Evolutionary conservation across 2,329 filamentous ascomycete species (phyloP), one percentile per base, ranked within the genome.

Genomic region (Aspergillus vadensis): DNA sequence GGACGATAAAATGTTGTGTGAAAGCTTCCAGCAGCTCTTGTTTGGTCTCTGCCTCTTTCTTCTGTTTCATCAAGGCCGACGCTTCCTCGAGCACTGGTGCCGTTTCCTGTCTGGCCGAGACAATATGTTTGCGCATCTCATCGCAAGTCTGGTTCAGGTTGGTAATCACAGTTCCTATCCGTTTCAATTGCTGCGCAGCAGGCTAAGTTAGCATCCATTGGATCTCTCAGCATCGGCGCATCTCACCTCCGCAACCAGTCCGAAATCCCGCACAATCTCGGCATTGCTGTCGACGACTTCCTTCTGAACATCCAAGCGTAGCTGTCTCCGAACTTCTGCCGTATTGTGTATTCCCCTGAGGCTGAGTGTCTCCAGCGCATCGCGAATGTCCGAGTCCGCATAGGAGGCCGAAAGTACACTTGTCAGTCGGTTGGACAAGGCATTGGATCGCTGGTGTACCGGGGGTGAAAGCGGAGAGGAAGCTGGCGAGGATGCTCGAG

Each of bases 241-340:
- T 62, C 83, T 73, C 76, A 94, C 91, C 83, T 96, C 91, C 30
- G 93, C 91, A 65, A 99, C 92, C 58, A 88, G 85, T 38, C 92
- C 91, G 77, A 98, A 98, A 72, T 97, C 92, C 57, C 86, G 83
- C 60, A 98, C 87, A 64, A 98, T 91, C 65, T 91, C 87, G 53
- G 91, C 92, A 85, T 98, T 97, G 77, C 90, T 92, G 65, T 94
- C 87, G 59, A 98, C 93, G 39, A 97, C 91, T 72, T 98, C 93
- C 74, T 90, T 94, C 73, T 98, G 92, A 1, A 96, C 83, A 72
- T 96, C 88, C 1, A 96, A 78, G 15, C 93, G 87, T 15, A 98
- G 79, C 60, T 91, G 88, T 5, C 94, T 87, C 55, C 95, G 85
- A 2, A 88, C 89, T 66, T 93, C 90, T 9, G 91, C 83, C 12